Percentiles rank a stretch among this genome's conserved stretches.
phyloP scores from a whole-genome alignment of 805 yeast species.

The Saccharomycopsis capsularis region DNA sequence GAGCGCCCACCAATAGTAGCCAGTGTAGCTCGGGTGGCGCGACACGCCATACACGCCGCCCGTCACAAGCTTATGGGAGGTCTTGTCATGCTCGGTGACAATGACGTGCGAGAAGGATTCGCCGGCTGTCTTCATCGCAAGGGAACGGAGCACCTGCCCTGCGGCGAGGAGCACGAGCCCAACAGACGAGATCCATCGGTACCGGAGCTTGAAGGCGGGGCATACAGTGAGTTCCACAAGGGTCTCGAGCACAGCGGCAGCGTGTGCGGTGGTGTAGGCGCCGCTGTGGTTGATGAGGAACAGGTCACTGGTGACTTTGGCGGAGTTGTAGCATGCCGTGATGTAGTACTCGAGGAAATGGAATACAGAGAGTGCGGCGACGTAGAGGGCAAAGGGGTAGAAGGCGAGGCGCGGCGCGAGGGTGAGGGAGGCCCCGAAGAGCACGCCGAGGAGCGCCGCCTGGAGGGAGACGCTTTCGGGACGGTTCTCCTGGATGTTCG shows the following conservation, averaged over 20 bases:
- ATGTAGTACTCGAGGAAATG: conserved; percentile 78
- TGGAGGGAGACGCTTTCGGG: conserved; percentile 39
- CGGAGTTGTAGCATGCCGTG: conserved; percentile 68
- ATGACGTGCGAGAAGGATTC: conserved; percentile 79
- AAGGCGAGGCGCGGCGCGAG: conserved; percentile 27
- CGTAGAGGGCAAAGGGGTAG: conserved; percentile 39
- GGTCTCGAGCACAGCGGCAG: conserved; percentile 45
- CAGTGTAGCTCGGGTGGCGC: conserved; percentile 89
- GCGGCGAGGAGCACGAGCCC: conserved; percentile 44
- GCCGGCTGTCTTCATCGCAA: conserved; percentile 86
- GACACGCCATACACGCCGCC: conserved; percentile 58
- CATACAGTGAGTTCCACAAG: conserved; percentile 35
- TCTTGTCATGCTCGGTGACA: conserved; percentile 38
- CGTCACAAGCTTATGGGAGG: conserved; percentile 60
- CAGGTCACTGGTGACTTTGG: conserved; percentile 62
- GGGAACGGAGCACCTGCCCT: conserved; percentile 66
- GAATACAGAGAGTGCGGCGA: conserved; percentile 49
- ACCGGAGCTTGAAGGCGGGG: conserved; percentile 32
- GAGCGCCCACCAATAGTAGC: conserved; percentile 89
- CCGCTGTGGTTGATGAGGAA: conserved; percentile 59
- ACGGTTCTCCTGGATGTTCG: conserved; percentile 35
- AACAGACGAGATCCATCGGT: conserved; percentile 23
- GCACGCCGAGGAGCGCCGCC: conserved; percentile 37
- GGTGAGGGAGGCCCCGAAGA: conserved; percentile 32
- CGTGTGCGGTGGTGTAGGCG: conserved; percentile 52